Percentiles rank a stretch among this genome's conserved stretches.
These are phyloP conservation scores for Mercurialis annua DNA, from an alignment of 345 rosid species.

Conservation along the genomic window DNA sequence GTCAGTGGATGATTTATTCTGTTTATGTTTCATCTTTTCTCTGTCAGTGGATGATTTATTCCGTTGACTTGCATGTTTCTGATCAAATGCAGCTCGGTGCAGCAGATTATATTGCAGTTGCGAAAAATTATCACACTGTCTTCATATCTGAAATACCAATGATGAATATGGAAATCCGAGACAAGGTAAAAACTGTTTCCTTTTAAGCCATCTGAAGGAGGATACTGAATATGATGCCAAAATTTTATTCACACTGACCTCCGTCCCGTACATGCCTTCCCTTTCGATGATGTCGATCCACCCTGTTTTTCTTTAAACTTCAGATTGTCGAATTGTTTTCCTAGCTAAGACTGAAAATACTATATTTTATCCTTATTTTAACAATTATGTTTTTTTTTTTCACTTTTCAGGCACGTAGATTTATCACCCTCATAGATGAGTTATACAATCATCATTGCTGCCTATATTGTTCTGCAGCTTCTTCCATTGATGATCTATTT, in stretches of 20 bases:
- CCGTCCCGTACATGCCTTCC: too few species aligned
- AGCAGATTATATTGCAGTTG: conserved; percentile 90
- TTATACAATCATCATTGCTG: conserved; percentile 88
- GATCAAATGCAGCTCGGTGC: conserved; percentile 59
- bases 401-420: conserved; percentile 78
- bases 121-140: conserved; percentile 70
- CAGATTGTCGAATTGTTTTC: neutral
- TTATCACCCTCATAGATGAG: conserved; percentile 90
- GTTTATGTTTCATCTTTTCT: neutral
- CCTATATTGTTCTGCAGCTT: conserved; percentile 62
- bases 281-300: too few species aligned
- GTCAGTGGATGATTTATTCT: neutral
- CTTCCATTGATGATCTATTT: conserved; percentile 83
- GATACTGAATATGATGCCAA: neutral
- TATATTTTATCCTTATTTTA: neutral
- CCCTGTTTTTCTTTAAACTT: too few species aligned
- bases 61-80: neutral
- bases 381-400: conserved; percentile 10
- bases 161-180: conserved; percentile 85
- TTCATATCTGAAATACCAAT: conserved; percentile 72
- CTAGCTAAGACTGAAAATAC: neutral
- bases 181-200: conserved; percentile 52
- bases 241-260: too few species aligned
- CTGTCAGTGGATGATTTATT: neutral
- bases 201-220: neutral